Evolutionary conservation across 176 grass and related monocot genomes (phyloP), one percentile per base, ranked within the genome.

Genomic region (Musa itinerans): DNA sequence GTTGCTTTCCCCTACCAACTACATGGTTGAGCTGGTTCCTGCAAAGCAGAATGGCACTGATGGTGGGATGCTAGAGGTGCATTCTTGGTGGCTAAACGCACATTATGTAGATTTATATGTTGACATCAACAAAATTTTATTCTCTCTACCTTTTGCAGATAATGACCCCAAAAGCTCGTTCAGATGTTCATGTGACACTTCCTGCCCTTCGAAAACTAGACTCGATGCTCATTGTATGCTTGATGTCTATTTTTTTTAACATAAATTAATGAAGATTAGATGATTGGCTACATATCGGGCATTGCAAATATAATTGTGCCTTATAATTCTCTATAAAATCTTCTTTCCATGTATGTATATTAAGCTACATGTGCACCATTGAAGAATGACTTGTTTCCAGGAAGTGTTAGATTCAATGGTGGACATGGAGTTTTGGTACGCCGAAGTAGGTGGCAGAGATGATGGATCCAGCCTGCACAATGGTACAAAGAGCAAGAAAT

Each of bases 121-220:
- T 69, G 9, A 78, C 48, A 25, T 20, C 16, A 12, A 54, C 10
- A 10, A 54, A 19, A 15, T 69, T 34, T 55, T 15, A 20, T 48
- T 58, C 3, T 53, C 62, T 56, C 57, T 85, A 53, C 74, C 57
- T 53, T 49, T 75, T 82, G 43, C 82, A 99, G 96, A 99, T 95
- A 82, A 99, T 99, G 96, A 99, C 86, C 13, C 96, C 90, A 1
- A 99, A 89, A 80, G 84, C 96, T 34, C 96, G 96, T 73, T 92
- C 96, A 22, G 96, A 99, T 83, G 91, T 99, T 77, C 81, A 95
- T 83, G 77, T 95, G 81, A 99, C 91, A 74, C 89, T 99, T 83
- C 96, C 91, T 34, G 96, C 96, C n/a, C 91, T 99, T 82, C 86
- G 92, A 83, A 99, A 99, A 85, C 84, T 99, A 79, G 96, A 99